Conservation (phyloP, 2,329 filamentous ascomycete genomes). For the Chaetomiaceae sp. region DNA sequence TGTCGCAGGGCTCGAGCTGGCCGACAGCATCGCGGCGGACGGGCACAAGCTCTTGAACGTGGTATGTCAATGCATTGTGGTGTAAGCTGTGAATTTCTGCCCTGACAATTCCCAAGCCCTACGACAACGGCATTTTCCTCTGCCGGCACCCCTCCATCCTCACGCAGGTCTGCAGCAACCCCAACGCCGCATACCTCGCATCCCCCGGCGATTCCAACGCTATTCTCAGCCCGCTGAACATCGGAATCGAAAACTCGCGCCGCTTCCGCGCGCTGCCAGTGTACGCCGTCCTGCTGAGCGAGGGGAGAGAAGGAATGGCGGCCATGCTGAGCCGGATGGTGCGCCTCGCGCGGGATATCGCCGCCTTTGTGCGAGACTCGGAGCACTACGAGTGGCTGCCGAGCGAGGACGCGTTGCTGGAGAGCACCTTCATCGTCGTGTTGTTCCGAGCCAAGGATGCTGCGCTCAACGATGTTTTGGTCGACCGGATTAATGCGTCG, state of each 20-base stretch:
- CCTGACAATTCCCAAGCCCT: conserved; percentile 51
- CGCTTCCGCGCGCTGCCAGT: conserved; percentile 87
- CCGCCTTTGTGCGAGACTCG: conserved; percentile 57
- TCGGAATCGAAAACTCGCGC: conserved; percentile 86
- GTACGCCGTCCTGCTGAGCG: conserved; percentile 72
- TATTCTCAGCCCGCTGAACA: conserved; percentile 78
- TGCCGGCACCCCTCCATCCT: conserved; percentile 59
- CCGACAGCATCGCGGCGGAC: conserved; percentile 83
- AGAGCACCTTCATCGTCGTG: conserved; percentile 62
- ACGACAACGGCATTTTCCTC: conserved; percentile 89
- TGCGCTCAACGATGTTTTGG: conserved; percentile 60
- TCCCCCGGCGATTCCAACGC: conserved; percentile 32
- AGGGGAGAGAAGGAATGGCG: conserved; percentile 65
- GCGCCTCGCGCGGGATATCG: conserved; percentile 62
- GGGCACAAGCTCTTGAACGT: conserved; percentile 93
- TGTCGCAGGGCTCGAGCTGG: conserved; percentile 67
- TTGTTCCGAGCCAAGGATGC: conserved; percentile 70
- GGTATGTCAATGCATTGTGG: conserved; percentile 39
- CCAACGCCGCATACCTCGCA: conserved; percentile 77
- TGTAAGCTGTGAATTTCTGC: neutral
- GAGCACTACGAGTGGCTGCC: conserved; percentile 65
- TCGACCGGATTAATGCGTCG: conserved; percentile 66
- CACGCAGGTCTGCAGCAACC: conserved; percentile 69
- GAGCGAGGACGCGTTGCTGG: conserved; percentile 34
- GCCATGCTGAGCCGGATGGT: conserved; percentile 71